Conservation (phyloP, 768 basidiomycete species). For the Sistotremastrum suecicum region DNA sequence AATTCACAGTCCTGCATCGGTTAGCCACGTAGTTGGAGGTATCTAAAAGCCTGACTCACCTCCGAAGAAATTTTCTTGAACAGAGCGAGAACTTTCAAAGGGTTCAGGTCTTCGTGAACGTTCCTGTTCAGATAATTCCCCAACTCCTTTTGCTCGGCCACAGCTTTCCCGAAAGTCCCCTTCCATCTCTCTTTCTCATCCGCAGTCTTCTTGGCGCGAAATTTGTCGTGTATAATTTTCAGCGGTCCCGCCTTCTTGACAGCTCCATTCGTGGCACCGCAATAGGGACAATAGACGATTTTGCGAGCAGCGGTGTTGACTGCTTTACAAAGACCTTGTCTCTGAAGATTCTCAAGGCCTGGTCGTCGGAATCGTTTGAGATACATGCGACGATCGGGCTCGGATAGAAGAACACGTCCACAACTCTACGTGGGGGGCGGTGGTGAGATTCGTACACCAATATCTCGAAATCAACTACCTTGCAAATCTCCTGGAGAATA, state of each 20-base stretch:
- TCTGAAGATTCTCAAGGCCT: constrained; percentile 84
- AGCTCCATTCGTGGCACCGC: constrained; percentile 83
- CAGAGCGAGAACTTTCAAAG: constrained; percentile 82
- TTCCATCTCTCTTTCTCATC: constrained; percentile 85
- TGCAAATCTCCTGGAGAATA: constrained; percentile 93
- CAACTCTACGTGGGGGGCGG: constrained; percentile 38
- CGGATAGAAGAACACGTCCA: constrained; percentile 79
- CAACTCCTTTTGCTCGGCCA: constrained; percentile 80
- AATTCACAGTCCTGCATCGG: constrained; percentile 76
- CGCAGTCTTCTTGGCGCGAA: constrained; percentile 82
- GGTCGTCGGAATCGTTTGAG: constrained; percentile 85
- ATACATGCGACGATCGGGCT: constrained; percentile 69
- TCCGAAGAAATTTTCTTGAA: constrained; percentile 89
- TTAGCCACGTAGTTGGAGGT: background rate
- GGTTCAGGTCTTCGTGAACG: constrained; percentile 85
- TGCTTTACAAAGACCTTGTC: constrained; percentile 67
- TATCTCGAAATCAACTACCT: constrained; percentile 32
- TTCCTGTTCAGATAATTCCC: constrained; percentile 76
- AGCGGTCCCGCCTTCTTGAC: constrained; percentile 93
- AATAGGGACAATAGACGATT: constrained; percentile 84
- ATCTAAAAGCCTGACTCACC: constrained; percentile 24
- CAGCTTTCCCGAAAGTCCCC: constrained; percentile 62
- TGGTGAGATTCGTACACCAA: background rate
- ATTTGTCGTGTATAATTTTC: constrained; percentile 97
- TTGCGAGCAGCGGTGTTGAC: constrained; percentile 84